Percentiles rank a stretch among this genome's conserved stretches.
Evolutionary conservation across 306 rosid species (phyloP).

Genomic region (Quercus mongolica): DNA sequence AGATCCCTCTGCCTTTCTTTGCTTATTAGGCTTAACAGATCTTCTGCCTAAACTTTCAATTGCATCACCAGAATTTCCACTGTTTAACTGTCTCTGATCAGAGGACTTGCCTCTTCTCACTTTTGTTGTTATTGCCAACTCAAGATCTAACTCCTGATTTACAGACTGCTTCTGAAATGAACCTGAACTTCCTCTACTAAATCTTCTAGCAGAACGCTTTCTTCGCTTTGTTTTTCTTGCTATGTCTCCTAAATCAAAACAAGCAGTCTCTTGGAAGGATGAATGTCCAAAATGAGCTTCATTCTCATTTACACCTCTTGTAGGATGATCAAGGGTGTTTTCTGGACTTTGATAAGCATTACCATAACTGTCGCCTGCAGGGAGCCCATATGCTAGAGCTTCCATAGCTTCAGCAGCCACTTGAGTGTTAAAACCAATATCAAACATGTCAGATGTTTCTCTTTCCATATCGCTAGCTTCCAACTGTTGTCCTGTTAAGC

Average conservation of each 20-base stretch:
- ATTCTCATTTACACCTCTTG: conserved; percentile 23
- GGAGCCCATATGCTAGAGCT: conserved; percentile 46
- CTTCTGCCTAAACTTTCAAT: conserved; percentile 19
- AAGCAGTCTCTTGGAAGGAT: conserved; percentile 9
- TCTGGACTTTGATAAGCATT: conserved; percentile 26
- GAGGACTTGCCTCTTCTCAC: conserved; percentile 25
- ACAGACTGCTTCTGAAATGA: conserved; percentile 18
- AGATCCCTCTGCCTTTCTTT: not conserved
- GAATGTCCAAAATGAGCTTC: conserved; percentile 16
- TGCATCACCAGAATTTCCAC: conserved; percentile 12
- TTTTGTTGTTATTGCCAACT: conserved; percentile 20
- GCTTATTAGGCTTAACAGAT: conserved; percentile 17
- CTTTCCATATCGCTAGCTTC: conserved; percentile 29
- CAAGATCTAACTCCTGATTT: conserved; percentile 27
- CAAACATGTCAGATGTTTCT: conserved; percentile 30
- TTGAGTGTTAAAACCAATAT: conserved; percentile 70
- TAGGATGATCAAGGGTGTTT: conserved; percentile 17
- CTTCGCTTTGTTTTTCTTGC: conserved; percentile 27
- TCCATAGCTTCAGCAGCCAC: conserved; percentile 81
- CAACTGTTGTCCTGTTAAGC: conserved; percentile 18
- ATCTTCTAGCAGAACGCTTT: conserved; percentile 37
- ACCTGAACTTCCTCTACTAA: conserved; percentile 26
- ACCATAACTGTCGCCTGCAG: conserved; percentile 8
- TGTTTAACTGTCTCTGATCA: conserved; percentile 15
- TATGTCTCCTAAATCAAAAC: conserved; percentile 19